Evolutionary conservation across 768 basidiomycete species (phyloP).

Genomic region (Boletellus ananiceps): DNA sequence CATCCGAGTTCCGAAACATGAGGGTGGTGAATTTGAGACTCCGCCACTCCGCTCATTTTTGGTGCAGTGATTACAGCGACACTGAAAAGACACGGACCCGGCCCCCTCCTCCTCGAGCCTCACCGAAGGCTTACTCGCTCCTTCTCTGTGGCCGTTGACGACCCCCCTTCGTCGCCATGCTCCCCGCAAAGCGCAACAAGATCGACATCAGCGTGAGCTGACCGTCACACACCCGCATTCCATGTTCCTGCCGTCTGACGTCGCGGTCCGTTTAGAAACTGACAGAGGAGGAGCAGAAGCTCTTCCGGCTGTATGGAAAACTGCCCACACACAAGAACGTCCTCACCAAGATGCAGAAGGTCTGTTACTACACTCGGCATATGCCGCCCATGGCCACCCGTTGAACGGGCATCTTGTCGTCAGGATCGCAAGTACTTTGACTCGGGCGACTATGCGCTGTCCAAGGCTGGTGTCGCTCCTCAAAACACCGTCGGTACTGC

Average conservation of each 20-base stretch:
- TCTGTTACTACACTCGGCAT: constrained; percentile 28
- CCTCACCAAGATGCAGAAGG: constrained; percentile 94
- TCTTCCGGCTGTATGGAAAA: constrained; percentile 93
- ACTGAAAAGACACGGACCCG: constrained; percentile 10
- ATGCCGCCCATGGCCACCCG: constrained; percentile 1
- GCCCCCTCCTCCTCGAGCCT: background rate
- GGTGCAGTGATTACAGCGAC: constrained; percentile 16
- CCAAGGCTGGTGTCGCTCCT: constrained; percentile 89
- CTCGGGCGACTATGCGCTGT: constrained; percentile 96
- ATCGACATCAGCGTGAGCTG: constrained; percentile 84
- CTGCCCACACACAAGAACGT: constrained; percentile 91
- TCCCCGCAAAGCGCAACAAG: constrained; percentile 81
- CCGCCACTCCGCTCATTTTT: constrained; percentile 27
- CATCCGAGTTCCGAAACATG: constrained; percentile 31
- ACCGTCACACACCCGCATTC: background rate
- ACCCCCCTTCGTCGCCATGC: constrained; percentile 44
- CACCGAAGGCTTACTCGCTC: constrained; percentile 21
- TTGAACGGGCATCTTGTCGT: constrained; percentile 6
- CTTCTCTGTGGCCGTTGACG: constrained; percentile 19
- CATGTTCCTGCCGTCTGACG: constrained; percentile 13
- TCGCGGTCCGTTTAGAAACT: constrained; percentile 50
- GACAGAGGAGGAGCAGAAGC: constrained; percentile 86
- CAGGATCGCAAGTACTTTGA: constrained; percentile 99
- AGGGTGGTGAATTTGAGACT: constrained; percentile 19
- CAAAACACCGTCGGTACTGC: constrained; percentile 90